A percentile compares a stretch with the other conserved stretches of the same genome.
Evolutionary conservation across 225 moss, liverwort and hornwort species (phyloP).

Genomic region (Thuidium tamariscinum): DNA sequence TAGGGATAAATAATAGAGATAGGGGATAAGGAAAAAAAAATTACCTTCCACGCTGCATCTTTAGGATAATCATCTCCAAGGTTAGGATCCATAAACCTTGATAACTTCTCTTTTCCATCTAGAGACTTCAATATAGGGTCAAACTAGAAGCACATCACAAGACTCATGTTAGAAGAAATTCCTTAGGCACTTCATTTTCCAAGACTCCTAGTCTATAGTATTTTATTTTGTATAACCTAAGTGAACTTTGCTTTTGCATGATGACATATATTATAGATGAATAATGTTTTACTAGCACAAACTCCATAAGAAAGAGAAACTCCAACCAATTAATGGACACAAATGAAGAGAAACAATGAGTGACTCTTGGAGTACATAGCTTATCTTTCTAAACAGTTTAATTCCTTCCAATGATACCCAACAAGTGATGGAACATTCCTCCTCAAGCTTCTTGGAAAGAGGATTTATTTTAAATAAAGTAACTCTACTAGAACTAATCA

Average conservation of each 20-base stretch:
- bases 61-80: constrained; percentile 51
- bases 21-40: neutral
- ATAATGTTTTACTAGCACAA: neutral
- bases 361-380: neutral
- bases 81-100: constrained; percentile 53
- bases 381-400: neutral
- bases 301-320: neutral
- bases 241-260: neutral
- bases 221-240: neutral
- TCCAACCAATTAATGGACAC: neutral
- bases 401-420: no score
- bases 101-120: constrained; percentile 43
- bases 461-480: neutral
- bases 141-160: constrained; percentile 32
- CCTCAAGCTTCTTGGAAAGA: neutral
- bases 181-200: neutral
- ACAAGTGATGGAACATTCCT: neutral
- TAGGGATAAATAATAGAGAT: neutral
- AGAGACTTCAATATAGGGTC: constrained; percentile 38
- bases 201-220: neutral
- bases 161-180: neutral
- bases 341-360: neutral
- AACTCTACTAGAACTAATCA: neutral
- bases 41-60: constrained; percentile 79
- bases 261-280: no score